Percentiles rank a stretch among this genome's conserved stretches.
These are phyloP conservation scores for Alternaria solani DNA, from an alignment of 2,329 filamentous ascomycete species.

Conservation along the genomic window DNA sequence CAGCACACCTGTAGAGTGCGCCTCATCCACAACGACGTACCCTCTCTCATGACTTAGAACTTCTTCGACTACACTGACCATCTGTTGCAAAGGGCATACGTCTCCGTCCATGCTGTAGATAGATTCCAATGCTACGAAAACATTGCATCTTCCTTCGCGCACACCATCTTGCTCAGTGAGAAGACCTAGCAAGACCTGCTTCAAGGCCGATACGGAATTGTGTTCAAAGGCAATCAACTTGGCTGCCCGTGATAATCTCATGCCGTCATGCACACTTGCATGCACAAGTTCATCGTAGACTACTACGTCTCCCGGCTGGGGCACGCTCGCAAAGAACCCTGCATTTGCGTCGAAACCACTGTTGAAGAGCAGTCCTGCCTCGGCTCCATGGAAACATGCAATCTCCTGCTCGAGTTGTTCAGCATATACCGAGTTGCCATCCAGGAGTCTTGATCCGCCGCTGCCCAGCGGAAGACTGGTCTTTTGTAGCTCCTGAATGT, in stretches of 20 bases:
- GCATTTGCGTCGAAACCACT: conserved; percentile 62
- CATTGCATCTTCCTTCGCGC: conserved; percentile 22
- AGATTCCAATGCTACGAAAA: conserved; percentile 50
- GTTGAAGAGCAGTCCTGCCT: conserved; percentile 66
- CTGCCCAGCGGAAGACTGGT: conserved; percentile 59
- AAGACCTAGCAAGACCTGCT: conserved; percentile 50
- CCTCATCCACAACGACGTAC: conserved; percentile 72
- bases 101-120: conserved; percentile 86
- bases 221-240: conserved; percentile 64
- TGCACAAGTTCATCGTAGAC: conserved; percentile 78
- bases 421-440: conserved; percentile 70
- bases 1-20: conserved; percentile 70
- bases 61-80: conserved; percentile 66
- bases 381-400: conserved; percentile 67
- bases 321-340: conserved; percentile 58
- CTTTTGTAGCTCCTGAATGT: conserved; percentile 56
- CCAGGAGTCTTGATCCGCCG: conserved; percentile 68
- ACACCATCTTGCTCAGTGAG: conserved; percentile 30
- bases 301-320: conserved; percentile 60
- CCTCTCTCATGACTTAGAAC: conserved; percentile 66
- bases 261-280: conserved; percentile 78
- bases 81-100: conserved; percentile 67
- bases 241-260: conserved; percentile 68
- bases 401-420: conserved; percentile 67
- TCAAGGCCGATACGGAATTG: conserved; percentile 57